phyloP scores from a whole-genome alignment of 352 stramenopile genomes.

The Phytopythium helicoides region DNA sequence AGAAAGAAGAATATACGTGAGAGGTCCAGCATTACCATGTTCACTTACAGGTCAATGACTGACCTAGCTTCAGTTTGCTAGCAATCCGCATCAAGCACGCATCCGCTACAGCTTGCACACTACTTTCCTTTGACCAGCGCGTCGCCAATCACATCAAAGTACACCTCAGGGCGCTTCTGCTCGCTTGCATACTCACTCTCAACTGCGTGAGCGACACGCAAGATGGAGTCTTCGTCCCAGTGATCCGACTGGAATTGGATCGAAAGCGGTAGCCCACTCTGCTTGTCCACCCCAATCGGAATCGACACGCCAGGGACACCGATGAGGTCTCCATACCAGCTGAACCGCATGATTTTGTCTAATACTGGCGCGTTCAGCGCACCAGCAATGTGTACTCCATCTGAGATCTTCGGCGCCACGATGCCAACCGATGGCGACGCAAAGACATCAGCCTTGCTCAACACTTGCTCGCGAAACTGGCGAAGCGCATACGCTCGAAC shows the following conservation, averaged over 20 bases:
- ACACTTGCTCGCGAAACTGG: slow-evolving; percentile 69
- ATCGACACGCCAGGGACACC: slow-evolving; percentile 79
- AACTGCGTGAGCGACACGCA: slow-evolving; percentile 59
- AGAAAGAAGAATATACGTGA: no score
- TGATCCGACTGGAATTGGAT: slow-evolving; percentile 77
- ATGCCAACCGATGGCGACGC: slow-evolving; percentile 81
- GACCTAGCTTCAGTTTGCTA: no score
- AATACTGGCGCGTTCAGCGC: slow-evolving; percentile 60
- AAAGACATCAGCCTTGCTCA: slow-evolving; percentile 88
- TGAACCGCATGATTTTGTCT: slow-evolving; percentile 76
- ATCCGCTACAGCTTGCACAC: background rate
- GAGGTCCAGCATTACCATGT: no score
- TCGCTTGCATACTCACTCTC: slow-evolving; percentile 36
- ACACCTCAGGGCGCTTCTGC: slow-evolving; percentile 55
- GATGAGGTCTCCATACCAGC: slow-evolving; percentile 85
- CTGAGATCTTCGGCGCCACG: slow-evolving; percentile 64
- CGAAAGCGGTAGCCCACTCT: slow-evolving; percentile 58
- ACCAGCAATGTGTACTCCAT: slow-evolving; percentile 37
- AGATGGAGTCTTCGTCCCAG: slow-evolving; percentile 71
- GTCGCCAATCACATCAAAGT: slow-evolving; percentile 64
- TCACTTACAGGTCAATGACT: no score
- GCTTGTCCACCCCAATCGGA: slow-evolving; percentile 64
- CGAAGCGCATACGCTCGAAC: slow-evolving; percentile 79
- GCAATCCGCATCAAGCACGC: no score
- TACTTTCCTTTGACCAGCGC: slow-evolving; percentile 18